phyloP scores from a whole-genome alignment of 495 filamentous ascomycete species.

The Aspergillus campestris region DNA sequence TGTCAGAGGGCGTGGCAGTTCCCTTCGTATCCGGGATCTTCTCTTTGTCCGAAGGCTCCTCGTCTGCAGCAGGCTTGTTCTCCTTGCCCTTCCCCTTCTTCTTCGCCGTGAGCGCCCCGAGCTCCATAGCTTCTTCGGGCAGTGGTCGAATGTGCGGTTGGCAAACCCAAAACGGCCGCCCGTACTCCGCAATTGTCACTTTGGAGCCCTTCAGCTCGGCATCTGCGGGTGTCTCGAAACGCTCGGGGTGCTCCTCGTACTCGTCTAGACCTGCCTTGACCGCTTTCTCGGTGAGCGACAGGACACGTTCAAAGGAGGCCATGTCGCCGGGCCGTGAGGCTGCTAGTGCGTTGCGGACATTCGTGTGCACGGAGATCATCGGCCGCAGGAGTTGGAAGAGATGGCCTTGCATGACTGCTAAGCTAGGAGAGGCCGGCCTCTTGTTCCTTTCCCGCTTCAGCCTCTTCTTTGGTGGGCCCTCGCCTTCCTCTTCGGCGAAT shows the following conservation, averaged over 20 bases:
- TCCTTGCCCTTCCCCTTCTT: slow-evolving; percentile 37
- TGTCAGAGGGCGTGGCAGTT: slow-evolving; percentile 8
- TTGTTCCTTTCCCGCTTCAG: slow-evolving; percentile 48
- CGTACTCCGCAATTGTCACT: slow-evolving; percentile 58
- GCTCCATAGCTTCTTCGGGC: slow-evolving; percentile 79
- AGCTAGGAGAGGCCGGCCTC: slow-evolving; percentile 53
- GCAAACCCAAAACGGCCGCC: slow-evolving; percentile 83
- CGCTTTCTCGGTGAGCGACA: slow-evolving; percentile 57
- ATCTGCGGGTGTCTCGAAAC: slow-evolving; percentile 33
- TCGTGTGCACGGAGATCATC: slow-evolving; percentile 64
- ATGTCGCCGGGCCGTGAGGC: slow-evolving; percentile 56
- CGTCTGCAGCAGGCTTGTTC: slow-evolving; percentile 10
- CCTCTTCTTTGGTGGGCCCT: slow-evolving; percentile 50
- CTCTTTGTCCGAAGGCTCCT: slow-evolving; percentile 6
- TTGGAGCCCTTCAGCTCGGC: slow-evolving; percentile 47
- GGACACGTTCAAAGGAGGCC: slow-evolving; percentile 60
- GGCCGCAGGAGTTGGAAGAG: slow-evolving; percentile 86
- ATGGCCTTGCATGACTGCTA: slow-evolving; percentile 81
- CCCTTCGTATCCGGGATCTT: slow-evolving; percentile 9
- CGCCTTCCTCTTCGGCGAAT: slow-evolving; percentile 30
- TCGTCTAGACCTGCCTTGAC: slow-evolving; percentile 65
- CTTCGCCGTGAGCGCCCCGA: slow-evolving; percentile 63
- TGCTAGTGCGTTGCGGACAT: slow-evolving; percentile 77
- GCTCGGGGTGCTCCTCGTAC: slow-evolving; percentile 55
- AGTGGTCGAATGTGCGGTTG: slow-evolving; percentile 85